These are phyloP conservation scores for Boletus rubropictus DNA, from an alignment of 768 basidiomycete species.

Conservation along the genomic window DNA sequence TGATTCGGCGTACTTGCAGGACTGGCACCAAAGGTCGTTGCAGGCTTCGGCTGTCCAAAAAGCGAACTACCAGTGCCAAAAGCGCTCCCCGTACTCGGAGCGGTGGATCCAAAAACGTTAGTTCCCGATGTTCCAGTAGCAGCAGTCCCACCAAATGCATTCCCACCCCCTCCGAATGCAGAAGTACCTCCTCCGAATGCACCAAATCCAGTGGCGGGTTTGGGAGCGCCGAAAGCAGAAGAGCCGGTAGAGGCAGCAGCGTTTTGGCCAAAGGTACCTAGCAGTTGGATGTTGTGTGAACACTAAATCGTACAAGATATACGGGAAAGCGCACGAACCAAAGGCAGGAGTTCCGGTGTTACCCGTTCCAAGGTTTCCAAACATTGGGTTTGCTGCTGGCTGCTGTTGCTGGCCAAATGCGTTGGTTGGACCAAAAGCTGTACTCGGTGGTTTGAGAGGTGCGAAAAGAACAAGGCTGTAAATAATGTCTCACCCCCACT, in stretches of 20 bases:
- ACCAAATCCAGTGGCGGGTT: conserved; percentile 72
- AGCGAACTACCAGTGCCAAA: conserved; percentile 45
- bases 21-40: conserved; percentile 40
- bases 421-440: conserved; percentile 50
- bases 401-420: conserved; percentile 66
- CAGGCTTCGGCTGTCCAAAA: conserved; percentile 53
- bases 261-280: conserved; percentile 40
- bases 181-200: conserved; percentile 59
- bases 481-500: conserved; percentile 37
- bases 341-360: conserved; percentile 32
- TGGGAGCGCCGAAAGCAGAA: conserved; percentile 58
- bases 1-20: conserved; percentile 27
- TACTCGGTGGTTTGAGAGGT: conserved; percentile 21
- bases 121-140: conserved; percentile 30
- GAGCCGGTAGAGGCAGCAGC: conserved; percentile 32
- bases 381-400: conserved; percentile 75
- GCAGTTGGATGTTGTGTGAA: conserved; percentile 5
- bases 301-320: neutral
- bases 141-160: conserved; percentile 37
- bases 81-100: conserved; percentile 28
- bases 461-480: conserved; percentile 24
- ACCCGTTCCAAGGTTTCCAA: conserved; percentile 51
- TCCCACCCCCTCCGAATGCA: conserved; percentile 42
- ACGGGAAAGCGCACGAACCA: conserved; percentile 24
- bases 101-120: conserved; percentile 32